Evolutionary conservation across 208 protist species (phyloP).

Genomic region (Balamuthia mandrillaris): DNA sequence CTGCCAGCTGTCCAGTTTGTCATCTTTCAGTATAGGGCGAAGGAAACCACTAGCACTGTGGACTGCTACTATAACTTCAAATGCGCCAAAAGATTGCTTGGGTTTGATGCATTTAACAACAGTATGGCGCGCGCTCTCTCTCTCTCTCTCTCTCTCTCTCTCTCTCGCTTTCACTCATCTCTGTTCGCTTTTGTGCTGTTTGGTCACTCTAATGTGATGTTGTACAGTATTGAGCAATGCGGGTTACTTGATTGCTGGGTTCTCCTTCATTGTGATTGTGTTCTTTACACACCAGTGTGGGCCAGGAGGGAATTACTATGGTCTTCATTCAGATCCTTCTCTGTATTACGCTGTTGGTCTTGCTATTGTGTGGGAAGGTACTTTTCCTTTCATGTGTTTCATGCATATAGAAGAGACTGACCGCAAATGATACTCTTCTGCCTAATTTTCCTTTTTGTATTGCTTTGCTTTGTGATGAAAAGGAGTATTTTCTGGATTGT

Average conservation of each 20-base stretch:
- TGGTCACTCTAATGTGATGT: no score
- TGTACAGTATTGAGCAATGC: constrained; percentile 25
- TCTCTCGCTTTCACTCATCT: not conserved
- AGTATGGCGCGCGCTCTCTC: not conserved
- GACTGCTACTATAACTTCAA: constrained; percentile 36
- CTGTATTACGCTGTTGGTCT: constrained; percentile 16
- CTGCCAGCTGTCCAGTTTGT: constrained; percentile 18
- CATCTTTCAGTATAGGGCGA: constrained; percentile 17
- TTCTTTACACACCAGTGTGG: not conserved
- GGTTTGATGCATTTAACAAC: constrained; percentile 31
- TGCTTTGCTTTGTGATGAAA: no score
- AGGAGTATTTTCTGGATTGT: constrained; percentile 4
- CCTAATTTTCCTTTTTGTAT: no score
- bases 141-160: not conserved
- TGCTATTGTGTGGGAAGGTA: constrained; percentile 13
- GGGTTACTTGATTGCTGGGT: not conserved
- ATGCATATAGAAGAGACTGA: no score
- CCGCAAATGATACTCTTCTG: no score
- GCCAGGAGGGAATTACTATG: not conserved
- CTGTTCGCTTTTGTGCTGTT: not conserved
- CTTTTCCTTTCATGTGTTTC: no score
- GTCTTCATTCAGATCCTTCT: not conserved
- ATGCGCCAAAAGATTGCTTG: not conserved
- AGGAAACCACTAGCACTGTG: not conserved
- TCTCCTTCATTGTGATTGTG: not conserved